phyloP scores from a whole-genome alignment of 371 early-diverging fungal species.

The Mortierella sp. region DNA sequence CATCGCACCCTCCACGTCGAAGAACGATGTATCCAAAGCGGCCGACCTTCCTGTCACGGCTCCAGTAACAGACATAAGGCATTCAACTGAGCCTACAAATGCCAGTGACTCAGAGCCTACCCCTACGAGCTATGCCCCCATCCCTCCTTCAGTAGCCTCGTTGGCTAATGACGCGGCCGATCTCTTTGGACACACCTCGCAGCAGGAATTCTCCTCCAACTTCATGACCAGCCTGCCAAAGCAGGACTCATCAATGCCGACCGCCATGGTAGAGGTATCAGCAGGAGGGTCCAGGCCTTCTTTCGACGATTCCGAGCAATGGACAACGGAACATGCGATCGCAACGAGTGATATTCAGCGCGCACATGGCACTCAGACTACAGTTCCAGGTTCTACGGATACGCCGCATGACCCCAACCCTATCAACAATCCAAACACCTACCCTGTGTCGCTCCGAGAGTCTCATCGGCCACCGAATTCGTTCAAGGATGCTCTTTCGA shows the following conservation, averaged over 20 bases:
- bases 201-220: background rate
- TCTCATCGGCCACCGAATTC: slow-evolving; percentile 17
- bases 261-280: background rate
- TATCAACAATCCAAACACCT: background rate
- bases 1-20: background rate
- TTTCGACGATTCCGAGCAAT: background rate
- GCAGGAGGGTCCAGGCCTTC: background rate
- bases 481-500: slow-evolving; percentile 9
- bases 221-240: background rate
- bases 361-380: background rate
- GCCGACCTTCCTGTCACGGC: background rate
- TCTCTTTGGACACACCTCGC: background rate
- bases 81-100: background rate
- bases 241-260: background rate
- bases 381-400: background rate
- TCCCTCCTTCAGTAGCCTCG: background rate
- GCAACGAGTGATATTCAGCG: background rate
- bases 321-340: background rate
- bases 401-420: background rate
- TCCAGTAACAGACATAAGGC: background rate
- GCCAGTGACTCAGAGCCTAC: background rate
- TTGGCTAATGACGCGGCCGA: background rate
- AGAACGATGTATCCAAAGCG: background rate
- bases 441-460: slow-evolving; percentile 1
- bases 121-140: background rate